Evolutionary conservation across 768 basidiomycete genomes (phyloP).

Genomic region (Lentinula lateritia): DNA sequence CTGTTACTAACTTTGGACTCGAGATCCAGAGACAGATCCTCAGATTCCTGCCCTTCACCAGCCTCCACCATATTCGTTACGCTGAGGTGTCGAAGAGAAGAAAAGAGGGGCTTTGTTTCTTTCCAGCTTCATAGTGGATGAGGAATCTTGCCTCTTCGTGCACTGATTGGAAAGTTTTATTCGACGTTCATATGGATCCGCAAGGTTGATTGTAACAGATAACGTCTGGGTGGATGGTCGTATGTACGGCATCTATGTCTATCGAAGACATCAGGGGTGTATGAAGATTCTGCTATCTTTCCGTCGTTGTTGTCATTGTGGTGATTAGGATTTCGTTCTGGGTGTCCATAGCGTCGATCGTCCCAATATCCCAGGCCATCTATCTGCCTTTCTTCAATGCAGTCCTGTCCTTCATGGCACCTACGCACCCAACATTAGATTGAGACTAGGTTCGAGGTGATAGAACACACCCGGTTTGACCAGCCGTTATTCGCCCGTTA

Average conservation of each 20-base stretch:
- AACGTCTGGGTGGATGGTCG: constrained; percentile 26
- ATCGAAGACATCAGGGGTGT: constrained; percentile 69
- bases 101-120: constrained; percentile 84
- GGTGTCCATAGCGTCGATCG: constrained; percentile 36
- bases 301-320: constrained; percentile 26
- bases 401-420: constrained; percentile 54
- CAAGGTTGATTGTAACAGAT: constrained; percentile 45
- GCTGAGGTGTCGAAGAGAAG: constrained; percentile 86
- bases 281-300: constrained; percentile 32
- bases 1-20: constrained; percentile 62
- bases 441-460: too few species aligned
- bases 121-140: constrained; percentile 90
- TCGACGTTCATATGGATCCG: constrained; percentile 78
- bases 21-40: background rate
- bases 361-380: constrained; percentile 58
- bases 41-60: constrained; percentile 43
- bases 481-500: too few species aligned
- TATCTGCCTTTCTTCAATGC: constrained; percentile 71
- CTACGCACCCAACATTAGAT: too few species aligned
- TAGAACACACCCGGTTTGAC: too few species aligned
- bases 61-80: constrained; percentile 24
- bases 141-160: constrained; percentile 90
- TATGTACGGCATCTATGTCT: constrained; percentile 71
- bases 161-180: constrained; percentile 92
- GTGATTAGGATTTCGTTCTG: constrained; percentile 42